Base-by-base conservation (phyloP, 2,329 filamentous ascomycete species). In the Ophiosphaerella narmari region DNA sequence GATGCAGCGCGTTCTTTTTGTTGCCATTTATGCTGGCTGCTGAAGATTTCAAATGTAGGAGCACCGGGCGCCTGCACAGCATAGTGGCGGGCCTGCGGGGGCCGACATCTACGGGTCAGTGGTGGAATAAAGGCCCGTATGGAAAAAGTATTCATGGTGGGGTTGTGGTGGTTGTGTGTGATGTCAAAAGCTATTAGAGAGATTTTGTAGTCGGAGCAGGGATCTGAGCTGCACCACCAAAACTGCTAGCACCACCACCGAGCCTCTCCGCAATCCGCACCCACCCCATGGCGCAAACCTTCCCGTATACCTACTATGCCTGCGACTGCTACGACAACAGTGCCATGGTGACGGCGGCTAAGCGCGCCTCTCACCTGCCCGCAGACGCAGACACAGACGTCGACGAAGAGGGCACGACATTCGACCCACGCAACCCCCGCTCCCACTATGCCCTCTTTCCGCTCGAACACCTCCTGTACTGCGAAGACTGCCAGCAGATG, bases 401-500 rank as follows among this genome's bases (percentile, higher is more conserved):
- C 24, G 86, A 90, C 43, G 86, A 89, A 51, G 88, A 91, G 58
- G 89, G 90, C 50, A 81, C 82, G 54, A 88, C 90, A 4, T 96
- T 99, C 73, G 89, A 99, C 70, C 91, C 94, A 2, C 86, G 89
- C 63, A 86, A 87, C 53, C 84, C 89, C 13, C 87, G 92, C 33
- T 89, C 94, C 50, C 94, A 91, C 72, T 97, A 91, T 79, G 92
- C 91, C 59, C 80, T 99, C 29, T 97, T 93, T 68, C 93, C 94
- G 1, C 86, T 97, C 38, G 93, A 97, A 68, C 87, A 97, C 70
- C 83, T 99, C 23, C 82, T 97, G 35, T 99, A 96, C 78, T 99
- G 94, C 78, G 93, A 96, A 70, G 94, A 97, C 72, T 99, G 94
- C 73, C 91, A 96, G 71, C 89, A 96, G 74, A 96, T 97, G 55